Evolutionary conservation across 306 rosid species (phyloP), one percentile per base, ranked within the genome.

Genomic region (Castanea mollissima): DNA sequence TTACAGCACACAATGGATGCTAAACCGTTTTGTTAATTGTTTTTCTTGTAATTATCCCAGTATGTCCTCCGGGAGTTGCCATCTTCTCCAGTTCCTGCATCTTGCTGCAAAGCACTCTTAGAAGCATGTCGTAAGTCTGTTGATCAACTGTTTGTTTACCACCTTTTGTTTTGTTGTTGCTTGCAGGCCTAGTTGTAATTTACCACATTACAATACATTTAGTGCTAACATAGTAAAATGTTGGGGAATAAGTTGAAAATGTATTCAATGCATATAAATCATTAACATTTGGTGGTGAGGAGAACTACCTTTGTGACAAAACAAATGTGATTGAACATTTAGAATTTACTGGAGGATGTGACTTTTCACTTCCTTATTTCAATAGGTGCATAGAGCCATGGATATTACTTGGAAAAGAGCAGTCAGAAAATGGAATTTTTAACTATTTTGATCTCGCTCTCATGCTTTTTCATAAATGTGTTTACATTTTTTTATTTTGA

Each of bases 11-110:
- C 74, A 57, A 68, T 59, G 23, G 44, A 74, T 58, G 56, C 74
- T 59, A 76, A 55, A 64, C 64, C 78, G 76, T 76, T 51, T 38
- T 62, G 12, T 72, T 74, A 79, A 68, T 69, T 80, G 56, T 72
- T 60, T 73, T 81, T 51, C 23, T 14, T 79, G 63, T 69, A 57
- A 76, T 71, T 76, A 62, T 86, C 56, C 87, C 87, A 96, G 99
- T 85, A 91, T 78, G 91, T 93, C 60, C 76, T 96, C 79, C 94
- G 99, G 52, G 96, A 84, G 86, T 88, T 96, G 90, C 98, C 98
- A 32, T 96, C 99, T 74, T 90, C 98, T 87, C 99, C 98, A 0
- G 94, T 96, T 63, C 99, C 99, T 20, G 99, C 98, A 79, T 96
- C 99, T 82, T 96, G 99, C 85, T 96, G 99, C 80, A 91, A 91